Evolutionary conservation across 768 basidiomycete species (phyloP).

Genomic region (Suillus spraguei): DNA sequence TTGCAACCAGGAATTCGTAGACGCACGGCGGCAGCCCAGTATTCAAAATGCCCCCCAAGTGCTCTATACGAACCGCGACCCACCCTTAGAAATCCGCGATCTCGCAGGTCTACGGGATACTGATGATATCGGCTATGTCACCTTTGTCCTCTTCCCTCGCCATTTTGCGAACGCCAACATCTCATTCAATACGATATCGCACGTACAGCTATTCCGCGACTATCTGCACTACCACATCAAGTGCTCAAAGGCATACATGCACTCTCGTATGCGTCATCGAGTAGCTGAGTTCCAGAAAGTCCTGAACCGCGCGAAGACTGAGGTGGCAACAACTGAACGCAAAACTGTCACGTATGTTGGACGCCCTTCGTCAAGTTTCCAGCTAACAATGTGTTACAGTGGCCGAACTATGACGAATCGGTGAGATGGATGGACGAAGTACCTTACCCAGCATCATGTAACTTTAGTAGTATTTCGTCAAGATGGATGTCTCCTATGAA

Average conservation of each 20-base stretch:
- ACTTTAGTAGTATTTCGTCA: constrained; percentile 1
- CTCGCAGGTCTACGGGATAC: constrained; percentile 77
- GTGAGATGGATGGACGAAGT: constrained; percentile 28
- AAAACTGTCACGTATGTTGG: constrained; percentile 83
- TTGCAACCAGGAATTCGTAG: constrained; percentile 86
- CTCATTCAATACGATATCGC: constrained; percentile 83
- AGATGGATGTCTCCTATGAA: not conserved
- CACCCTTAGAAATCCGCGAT: constrained; percentile 94
- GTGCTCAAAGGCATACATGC: constrained; percentile 99
- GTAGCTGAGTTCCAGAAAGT: constrained; percentile 97
- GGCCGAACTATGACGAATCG: constrained; percentile 61
- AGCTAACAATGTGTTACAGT: constrained; percentile 35
- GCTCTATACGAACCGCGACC: constrained; percentile 90
- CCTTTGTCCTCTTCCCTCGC: constrained; percentile 96
- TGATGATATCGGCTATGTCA: constrained; percentile 95
- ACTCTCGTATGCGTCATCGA: constrained; percentile 92
- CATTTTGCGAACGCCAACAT: constrained; percentile 79
- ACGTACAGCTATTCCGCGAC: constrained; percentile 95
- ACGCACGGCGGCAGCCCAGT: constrained; percentile 90
- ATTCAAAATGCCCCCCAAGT: constrained; percentile 98
- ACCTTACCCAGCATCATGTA: not conserved
- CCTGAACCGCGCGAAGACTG: constrained; percentile 94
- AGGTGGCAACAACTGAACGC: constrained; percentile 76
- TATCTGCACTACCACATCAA: constrained; percentile 99
- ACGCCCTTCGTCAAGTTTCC: constrained; percentile 1